These are phyloP conservation scores for Raphanus hybrid DNA, from an alignment of 441 rosid species.

Conservation along the genomic window DNA sequence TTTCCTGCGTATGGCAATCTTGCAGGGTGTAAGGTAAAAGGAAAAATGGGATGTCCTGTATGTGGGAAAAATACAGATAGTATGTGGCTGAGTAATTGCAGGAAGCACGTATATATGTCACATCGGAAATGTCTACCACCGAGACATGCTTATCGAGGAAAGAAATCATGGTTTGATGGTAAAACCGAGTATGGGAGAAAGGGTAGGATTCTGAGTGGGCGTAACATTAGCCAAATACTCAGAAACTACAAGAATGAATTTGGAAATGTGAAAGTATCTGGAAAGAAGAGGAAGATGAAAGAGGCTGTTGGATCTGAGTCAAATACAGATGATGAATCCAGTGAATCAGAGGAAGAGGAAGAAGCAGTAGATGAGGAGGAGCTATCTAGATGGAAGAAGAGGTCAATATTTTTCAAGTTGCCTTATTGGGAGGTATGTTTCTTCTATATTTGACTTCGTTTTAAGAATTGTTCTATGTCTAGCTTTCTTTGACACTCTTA, in stretches of 20 bases:
- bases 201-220: no score
- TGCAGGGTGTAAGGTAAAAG: background rate
- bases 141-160: background rate
- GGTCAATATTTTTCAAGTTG: background rate
- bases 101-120: background rate
- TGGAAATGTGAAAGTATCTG: background rate
- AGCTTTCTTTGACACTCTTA: no score
- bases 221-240: background rate
- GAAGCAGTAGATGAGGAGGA: no score
- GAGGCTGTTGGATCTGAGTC: background rate
- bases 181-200: no score
- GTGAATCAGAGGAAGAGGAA: background rate
- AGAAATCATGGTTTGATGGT: background rate
- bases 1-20: conserved; percentile 2
- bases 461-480: no score
- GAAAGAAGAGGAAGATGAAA: background rate
- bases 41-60: background rate
- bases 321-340: background rate
- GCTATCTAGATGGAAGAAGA: background rate
- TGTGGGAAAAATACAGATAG: background rate
- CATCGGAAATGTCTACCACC: background rate
- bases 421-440: conserved; percentile 13
- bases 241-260: background rate
- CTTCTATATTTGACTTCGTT: background rate
- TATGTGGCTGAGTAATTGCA: background rate